Evolutionary conservation across 2,329 filamentous ascomycete species (phyloP), one percentile per base, ranked within the genome.

Genomic region (Geoglossum cookeanum): DNA sequence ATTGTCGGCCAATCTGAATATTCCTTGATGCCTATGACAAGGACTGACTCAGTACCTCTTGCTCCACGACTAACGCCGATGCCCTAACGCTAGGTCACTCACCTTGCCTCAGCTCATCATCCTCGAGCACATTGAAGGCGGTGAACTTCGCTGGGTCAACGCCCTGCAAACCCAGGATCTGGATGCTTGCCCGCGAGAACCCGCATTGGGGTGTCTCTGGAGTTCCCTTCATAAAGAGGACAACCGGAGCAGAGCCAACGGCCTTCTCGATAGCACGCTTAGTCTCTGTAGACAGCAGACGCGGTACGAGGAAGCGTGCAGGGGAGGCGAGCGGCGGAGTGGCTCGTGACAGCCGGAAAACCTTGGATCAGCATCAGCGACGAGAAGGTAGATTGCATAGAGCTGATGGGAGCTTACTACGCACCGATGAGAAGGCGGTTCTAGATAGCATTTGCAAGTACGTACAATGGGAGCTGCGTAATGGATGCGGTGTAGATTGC

Each of bases 1-100:
- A 98, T 97, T 22, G 92, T 98, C 13, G 92, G 92, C 92, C 92
- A 98, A 68, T 97, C 92, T 1, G 90, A 95, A 76, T 92, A 98
- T 72, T 98, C 91, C 74, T 98, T 98, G 74, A 98, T 95, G 56
- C 92, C 91, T 90, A 62, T 49, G 55, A 17, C 30, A 52, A 54
- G 47, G 7, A 51, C 37, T 37, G 30, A 42, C 42, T 57, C 48
- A 59, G 15, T 58, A 52, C 30, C 17, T 33, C 44, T 6, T 22
- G 47, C 22, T 37, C 47, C 15, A 15, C 22, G 47, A 27, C 47
- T 1, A 8, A 54, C 49, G 53, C 53, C 29, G 57, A 11, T 56
- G 7, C 47, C 37, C 4, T 33, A 13, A 45, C 61, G 55, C 15
- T 8, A 15, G 48, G 7, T 27, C 29, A 17, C 42, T 49, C 15